A percentile compares a stretch with the other conserved stretches of the same genome.
Evolutionary conservation across 1,139 yeast genomes (phyloP).

Genomic region (Diutina rugosa): DNA sequence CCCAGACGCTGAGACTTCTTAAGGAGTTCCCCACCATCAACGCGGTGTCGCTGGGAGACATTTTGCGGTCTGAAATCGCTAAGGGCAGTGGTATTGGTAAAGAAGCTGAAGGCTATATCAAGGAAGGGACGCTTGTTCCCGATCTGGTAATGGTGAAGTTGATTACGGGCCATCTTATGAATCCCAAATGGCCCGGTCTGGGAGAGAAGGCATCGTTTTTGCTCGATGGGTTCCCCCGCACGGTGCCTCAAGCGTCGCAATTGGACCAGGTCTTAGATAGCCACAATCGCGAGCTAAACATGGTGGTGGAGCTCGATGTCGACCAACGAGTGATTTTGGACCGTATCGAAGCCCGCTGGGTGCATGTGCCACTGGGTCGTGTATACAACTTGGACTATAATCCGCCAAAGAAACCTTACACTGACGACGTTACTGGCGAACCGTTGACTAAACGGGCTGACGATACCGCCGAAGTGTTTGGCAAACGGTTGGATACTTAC

Average conservation of each 20-base stretch:
- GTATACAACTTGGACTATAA: constrained; percentile 77
- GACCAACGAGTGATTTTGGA: constrained; percentile 69
- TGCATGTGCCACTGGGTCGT: constrained; percentile 74
- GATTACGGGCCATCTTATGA: constrained; percentile 41
- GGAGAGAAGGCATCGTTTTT: constrained; percentile 42
- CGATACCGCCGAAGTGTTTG: constrained; percentile 62
- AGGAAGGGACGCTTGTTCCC: constrained; percentile 59
- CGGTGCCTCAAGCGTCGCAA: constrained; percentile 53
- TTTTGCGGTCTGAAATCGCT: constrained; percentile 57
- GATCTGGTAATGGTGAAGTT: constrained; percentile 54
- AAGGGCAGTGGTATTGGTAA: constrained; percentile 42
- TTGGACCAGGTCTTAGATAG: constrained; percentile 35
- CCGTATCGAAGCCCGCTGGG: constrained; percentile 77
- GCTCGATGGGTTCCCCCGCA: constrained; percentile 88
- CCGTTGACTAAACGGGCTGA: constrained; percentile 67
- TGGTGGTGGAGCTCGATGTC: constrained; percentile 76
- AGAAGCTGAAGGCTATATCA: constrained; percentile 43
- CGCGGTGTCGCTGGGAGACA: constrained; percentile 74
- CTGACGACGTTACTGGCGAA: constrained; percentile 85
- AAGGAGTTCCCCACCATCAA: constrained; percentile 35
- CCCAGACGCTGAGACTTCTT: constrained; percentile 59
- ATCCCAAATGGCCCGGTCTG: constrained; percentile 5
- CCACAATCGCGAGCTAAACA: constrained; percentile 34
- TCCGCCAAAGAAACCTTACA: constrained; percentile 74
- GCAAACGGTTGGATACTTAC: constrained; percentile 52